Percentiles rank a stretch among this genome's conserved stretches.
Evolutionary conservation across 768 basidiomycete genomes (phyloP).

Genomic region (Mycena vitilis): DNA sequence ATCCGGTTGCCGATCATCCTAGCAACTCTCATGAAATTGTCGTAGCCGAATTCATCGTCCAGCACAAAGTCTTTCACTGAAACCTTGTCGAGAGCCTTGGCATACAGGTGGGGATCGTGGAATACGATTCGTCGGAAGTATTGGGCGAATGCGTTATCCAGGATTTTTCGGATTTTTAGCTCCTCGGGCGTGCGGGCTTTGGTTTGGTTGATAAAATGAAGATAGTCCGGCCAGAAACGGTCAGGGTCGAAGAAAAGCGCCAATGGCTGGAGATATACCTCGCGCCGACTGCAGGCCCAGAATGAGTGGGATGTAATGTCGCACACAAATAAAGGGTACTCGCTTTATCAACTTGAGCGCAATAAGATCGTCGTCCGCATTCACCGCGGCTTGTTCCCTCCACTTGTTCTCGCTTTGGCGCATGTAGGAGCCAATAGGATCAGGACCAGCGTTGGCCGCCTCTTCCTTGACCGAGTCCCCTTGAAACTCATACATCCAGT

Average conservation of each 20-base stretch:
- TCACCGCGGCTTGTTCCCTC: not conserved
- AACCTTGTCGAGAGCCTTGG: constrained; percentile 42
- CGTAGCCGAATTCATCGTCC: constrained; percentile 43
- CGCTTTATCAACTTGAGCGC: constrained; percentile 7
- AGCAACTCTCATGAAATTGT: constrained; percentile 29
- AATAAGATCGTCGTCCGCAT: constrained; percentile 16
- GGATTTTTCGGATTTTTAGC: not conserved
- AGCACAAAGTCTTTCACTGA: constrained; percentile 47
- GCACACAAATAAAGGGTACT: not conserved
- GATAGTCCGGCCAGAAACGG: constrained; percentile 8
- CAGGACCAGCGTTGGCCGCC: not conserved
- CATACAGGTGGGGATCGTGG: constrained; percentile 42
- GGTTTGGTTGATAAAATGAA: constrained; percentile 4
- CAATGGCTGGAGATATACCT: constrained; percentile 8
- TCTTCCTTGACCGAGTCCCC: not conserved
- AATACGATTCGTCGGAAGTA: constrained; percentile 46
- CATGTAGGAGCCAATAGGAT: constrained; percentile 2
- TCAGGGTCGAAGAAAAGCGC: constrained; percentile 13
- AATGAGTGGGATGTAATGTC: not conserved
- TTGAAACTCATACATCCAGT: constrained; percentile 16
- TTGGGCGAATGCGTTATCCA: constrained; percentile 31
- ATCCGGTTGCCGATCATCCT: not conserved
- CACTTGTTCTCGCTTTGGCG: constrained; percentile 3
- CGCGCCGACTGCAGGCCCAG: constrained; percentile 7
- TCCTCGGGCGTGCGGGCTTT: not conserved